Conservation (phyloP, 1,284 basidiomycete species). For the Moesziomyces antarcticus region DNA sequence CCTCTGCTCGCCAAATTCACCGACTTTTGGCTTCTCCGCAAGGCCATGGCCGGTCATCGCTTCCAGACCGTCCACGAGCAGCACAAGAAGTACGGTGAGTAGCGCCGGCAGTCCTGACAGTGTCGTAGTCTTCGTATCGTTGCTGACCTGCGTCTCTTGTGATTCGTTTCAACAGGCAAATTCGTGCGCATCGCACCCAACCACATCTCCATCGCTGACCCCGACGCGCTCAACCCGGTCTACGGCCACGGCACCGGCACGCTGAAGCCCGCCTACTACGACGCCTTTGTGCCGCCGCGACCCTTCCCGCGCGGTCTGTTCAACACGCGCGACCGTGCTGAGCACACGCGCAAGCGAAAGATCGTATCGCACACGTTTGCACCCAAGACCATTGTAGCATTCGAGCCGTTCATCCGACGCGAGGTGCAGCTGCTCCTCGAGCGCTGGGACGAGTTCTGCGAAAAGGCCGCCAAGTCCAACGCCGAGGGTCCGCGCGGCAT, state of each 20-base stretch:
- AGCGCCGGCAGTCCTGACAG: neutral
- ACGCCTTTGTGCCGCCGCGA: conserved; percentile 74
- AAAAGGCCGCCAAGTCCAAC: conserved; percentile 44
- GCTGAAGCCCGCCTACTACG: conserved; percentile 73
- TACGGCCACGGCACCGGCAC: conserved; percentile 58
- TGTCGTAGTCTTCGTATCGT: neutral
- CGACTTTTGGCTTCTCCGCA: conserved; percentile 80
- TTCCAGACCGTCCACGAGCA: conserved; percentile 80
- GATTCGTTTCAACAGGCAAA: conserved; percentile 58
- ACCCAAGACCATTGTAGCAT: conserved; percentile 69
- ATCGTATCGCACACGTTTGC: conserved; percentile 85
- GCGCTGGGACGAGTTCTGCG: conserved; percentile 60
- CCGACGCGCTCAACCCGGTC: conserved; percentile 59
- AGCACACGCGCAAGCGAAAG: conserved; percentile 89
- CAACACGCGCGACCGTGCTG: conserved; percentile 82
- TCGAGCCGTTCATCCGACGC: conserved; percentile 61
- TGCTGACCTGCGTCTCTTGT: neutral
- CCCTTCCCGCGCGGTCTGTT: conserved; percentile 73
- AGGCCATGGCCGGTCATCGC: conserved; percentile 77
- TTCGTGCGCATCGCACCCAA: conserved; percentile 88
- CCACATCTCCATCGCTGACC: conserved; percentile 83
- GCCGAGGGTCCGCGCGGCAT: conserved; percentile 49
- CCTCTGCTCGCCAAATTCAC: conserved; percentile 81
- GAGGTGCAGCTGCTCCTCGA: conserved; percentile 59
- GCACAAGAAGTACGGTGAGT: conserved; percentile 80